Conservation (phyloP, 306 rosid species). For the Potentilla sterilis region DNA sequence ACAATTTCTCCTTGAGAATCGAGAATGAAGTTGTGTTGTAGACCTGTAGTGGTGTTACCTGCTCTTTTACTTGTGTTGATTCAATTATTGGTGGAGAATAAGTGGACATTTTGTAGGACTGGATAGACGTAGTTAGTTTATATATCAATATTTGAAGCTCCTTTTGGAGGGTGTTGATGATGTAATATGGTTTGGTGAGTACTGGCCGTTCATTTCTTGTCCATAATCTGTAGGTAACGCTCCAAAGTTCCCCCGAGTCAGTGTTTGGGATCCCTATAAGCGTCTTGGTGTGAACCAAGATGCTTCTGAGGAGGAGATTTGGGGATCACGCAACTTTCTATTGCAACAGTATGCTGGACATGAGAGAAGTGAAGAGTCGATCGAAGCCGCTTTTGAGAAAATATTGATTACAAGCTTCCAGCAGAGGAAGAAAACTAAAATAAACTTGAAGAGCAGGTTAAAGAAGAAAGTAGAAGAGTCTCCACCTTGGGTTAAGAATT, state of each 20-base stretch:
- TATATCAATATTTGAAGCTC: not conserved
- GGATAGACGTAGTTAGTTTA: not conserved
- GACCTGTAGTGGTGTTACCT: too few relatives aligned
- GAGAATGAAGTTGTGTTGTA: not conserved
- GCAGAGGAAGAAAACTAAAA: constrained; percentile 88
- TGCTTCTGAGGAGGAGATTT: constrained; percentile 94
- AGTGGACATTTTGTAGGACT: not conserved
- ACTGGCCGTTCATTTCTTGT: not conserved
- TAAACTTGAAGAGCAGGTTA: constrained; percentile 86
- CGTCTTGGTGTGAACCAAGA: constrained; percentile 79
- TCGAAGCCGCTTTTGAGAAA: constrained; percentile 94
- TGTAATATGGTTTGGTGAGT: not conserved
- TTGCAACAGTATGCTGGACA: constrained; percentile 91
- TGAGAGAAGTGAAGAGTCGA: constrained; percentile 91
- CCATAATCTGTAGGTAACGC: constrained; percentile 49
- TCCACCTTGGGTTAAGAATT: constrained; percentile 89
- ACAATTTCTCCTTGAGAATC: not conserved
- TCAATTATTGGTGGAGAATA: not conserved
- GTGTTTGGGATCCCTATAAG: constrained; percentile 83
- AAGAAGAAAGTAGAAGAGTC: constrained; percentile 97
- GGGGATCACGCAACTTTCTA: constrained; percentile 92
- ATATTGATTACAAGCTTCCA: constrained; percentile 82
- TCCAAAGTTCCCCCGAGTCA: constrained; percentile 63
- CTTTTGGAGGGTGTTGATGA: not conserved
- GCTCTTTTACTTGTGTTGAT: not conserved